These are phyloP conservation scores for Orbilia quercus DNA, from an alignment of 2,329 filamentous ascomycete genomes.

Conservation along the genomic window DNA sequence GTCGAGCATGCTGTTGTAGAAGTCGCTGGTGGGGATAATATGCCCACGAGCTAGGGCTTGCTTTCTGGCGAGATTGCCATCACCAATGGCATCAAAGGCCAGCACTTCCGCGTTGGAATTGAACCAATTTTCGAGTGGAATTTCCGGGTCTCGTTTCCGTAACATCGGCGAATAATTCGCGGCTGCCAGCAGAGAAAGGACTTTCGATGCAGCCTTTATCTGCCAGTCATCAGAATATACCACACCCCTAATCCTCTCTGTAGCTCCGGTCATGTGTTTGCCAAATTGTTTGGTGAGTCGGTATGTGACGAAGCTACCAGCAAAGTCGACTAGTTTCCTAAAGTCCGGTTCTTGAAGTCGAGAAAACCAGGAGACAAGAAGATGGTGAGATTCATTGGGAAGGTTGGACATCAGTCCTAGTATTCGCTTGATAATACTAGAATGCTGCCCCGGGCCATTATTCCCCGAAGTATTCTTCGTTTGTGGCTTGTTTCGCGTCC, in stretches of 20 bases:
- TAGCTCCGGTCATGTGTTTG: conserved; percentile 62
- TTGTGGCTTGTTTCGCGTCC: conserved; percentile 60
- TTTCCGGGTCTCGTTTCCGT: conserved; percentile 30
- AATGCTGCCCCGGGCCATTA: conserved; percentile 74
- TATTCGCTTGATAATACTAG: conserved; percentile 84
- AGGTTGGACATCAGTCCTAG: conserved; percentile 82
- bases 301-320: conserved; percentile 83
- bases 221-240: conserved; percentile 89
- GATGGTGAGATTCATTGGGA: conserved; percentile 78
- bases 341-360: conserved; percentile 76
- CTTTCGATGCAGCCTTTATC: conserved; percentile 79
- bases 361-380: conserved; percentile 81
- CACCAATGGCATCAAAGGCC: conserved; percentile 30
- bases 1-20: conserved; percentile 88
- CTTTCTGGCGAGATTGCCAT: conserved; percentile 59
- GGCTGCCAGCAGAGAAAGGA: conserved; percentile 82
- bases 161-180: conserved; percentile 73
- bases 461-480: conserved; percentile 57
- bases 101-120: conserved; percentile 36
- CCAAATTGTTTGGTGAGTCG: conserved; percentile 77
- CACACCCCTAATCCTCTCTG: conserved; percentile 66
- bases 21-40: conserved; percentile 81
- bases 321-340: conserved; percentile 77
- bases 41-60: conserved; percentile 70
- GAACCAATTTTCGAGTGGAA: conserved; percentile 44